A percentile compares a stretch with the other conserved stretches of the same genome.
phyloP scores from a whole-genome alignment of 225 moss, liverwort and hornwort genomes.

The Pseudisothecium myosuroides region DNA sequence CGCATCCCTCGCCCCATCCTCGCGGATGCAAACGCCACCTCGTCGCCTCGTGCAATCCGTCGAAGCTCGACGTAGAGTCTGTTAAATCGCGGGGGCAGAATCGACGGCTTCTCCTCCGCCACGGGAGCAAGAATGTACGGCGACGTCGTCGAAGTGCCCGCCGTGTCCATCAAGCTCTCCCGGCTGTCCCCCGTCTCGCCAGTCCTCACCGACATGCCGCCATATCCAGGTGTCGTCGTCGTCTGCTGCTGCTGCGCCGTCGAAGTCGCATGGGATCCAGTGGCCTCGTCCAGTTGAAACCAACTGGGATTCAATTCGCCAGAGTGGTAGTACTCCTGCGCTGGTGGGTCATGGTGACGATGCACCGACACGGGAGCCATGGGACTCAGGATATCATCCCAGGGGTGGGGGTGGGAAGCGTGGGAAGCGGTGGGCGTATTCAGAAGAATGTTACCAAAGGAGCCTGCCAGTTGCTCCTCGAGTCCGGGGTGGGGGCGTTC shows the following conservation, averaged over 20 bases:
- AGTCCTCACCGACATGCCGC: background rate
- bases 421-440: background rate
- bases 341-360: background rate
- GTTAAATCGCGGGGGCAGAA: background rate
- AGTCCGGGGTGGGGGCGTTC: background rate
- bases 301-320: background rate
- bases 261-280: background rate
- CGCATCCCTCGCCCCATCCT: background rate
- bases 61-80: background rate
- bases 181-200: background rate
- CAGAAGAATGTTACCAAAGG: background rate
- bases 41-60: background rate
- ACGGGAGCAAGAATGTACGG: background rate
- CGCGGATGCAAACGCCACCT: background rate
- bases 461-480: background rate
- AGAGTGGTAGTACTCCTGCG: background rate
- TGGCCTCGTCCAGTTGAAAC: background rate
- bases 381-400: background rate
- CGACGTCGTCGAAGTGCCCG: background rate
- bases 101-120: background rate
- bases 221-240: background rate
- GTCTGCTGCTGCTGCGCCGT: background rate
- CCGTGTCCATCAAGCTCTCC: background rate
- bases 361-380: background rate
- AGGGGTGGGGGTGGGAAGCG: background rate